phyloP scores from a whole-genome alignment of 2,329 filamentous ascomycete species.

The Ceratocystiopsis brevicomis region DNA sequence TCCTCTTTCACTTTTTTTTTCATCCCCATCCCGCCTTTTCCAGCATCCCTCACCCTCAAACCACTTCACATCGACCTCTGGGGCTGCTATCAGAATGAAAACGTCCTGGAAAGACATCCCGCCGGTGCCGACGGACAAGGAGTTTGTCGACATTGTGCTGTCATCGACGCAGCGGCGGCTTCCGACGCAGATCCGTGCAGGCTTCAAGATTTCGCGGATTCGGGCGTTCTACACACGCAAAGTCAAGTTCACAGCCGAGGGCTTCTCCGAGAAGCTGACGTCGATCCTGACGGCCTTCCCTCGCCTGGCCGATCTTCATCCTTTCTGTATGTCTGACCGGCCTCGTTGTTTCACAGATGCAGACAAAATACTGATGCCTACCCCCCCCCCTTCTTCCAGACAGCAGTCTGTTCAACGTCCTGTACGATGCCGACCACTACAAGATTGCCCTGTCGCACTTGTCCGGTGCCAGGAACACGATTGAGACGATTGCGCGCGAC shows the following conservation, averaged over 20 bases:
- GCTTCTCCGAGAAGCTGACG: constrained; percentile 69
- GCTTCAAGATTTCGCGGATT: constrained; percentile 92
- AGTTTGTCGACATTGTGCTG: constrained; percentile 94
- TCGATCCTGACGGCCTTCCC: constrained; percentile 87
- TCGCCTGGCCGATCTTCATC: constrained; percentile 81
- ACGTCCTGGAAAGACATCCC: constrained; percentile 50
- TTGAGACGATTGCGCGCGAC: constrained; percentile 89
- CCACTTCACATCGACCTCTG: background rate
- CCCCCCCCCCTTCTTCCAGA: constrained; percentile 9
- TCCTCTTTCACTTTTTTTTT: constrained; percentile 2
- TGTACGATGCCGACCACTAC: constrained; percentile 97
- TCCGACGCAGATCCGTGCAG: constrained; percentile 74
- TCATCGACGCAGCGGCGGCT: constrained; percentile 82
- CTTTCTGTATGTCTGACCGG: constrained; percentile 50
- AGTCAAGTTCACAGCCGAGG: constrained; percentile 91
- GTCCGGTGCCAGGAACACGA: constrained; percentile 86
- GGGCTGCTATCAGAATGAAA: constrained; percentile 7
- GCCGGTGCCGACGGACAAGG: constrained; percentile 76
- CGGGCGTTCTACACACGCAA: constrained; percentile 88
- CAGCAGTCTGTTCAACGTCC: constrained; percentile 78
- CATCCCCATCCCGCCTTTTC: background rate
- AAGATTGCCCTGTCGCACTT: constrained; percentile 90
- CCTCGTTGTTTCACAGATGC: background rate
- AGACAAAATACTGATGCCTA: no score
- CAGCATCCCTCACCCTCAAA: background rate